Conservation (phyloP, 1,284 basidiomycete genomes). For the Ustilago curta region DNA sequence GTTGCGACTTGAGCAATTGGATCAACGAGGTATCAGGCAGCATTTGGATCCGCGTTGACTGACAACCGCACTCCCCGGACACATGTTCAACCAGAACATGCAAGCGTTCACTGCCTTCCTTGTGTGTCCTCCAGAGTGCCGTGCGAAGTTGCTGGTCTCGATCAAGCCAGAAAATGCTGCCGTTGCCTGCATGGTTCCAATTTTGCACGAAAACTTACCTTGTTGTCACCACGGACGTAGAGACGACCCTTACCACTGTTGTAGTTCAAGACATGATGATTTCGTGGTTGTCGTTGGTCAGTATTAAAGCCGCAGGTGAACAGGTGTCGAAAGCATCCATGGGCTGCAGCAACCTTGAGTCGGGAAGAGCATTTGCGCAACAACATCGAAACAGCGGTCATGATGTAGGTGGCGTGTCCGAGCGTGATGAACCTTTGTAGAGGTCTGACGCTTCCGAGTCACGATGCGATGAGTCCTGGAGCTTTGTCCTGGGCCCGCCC, state of each 20-base stretch:
- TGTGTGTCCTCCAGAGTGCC: neutral
- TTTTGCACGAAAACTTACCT: constrained; percentile 51
- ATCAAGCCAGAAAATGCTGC: neutral
- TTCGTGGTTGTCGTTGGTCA: constrained; percentile 10
- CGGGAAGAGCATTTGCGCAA: neutral
- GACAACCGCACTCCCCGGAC: neutral
- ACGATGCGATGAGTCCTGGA: no score
- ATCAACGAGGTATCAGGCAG: constrained; percentile 1
- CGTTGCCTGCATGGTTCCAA: neutral
- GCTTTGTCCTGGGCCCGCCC: no score
- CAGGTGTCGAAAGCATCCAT: neutral
- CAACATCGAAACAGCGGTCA: neutral
- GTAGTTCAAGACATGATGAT: constrained; percentile 10
- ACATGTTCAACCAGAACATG: no score
- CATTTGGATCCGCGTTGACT: neutral
- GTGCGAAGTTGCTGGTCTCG: neutral
- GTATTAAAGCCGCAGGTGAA: neutral
- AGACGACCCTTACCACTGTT: constrained; percentile 67
- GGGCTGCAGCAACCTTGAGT: constrained; percentile 17
- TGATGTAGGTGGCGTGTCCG: neutral
- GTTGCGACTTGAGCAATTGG: neutral
- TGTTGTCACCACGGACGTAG: constrained; percentile 69
- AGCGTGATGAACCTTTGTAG: no score
- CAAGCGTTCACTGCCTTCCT: neutral
- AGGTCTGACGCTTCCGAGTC: neutral